phyloP scores from a whole-genome alignment of 164 flowering plant species.

The Kingdonia uniflora region DNA sequence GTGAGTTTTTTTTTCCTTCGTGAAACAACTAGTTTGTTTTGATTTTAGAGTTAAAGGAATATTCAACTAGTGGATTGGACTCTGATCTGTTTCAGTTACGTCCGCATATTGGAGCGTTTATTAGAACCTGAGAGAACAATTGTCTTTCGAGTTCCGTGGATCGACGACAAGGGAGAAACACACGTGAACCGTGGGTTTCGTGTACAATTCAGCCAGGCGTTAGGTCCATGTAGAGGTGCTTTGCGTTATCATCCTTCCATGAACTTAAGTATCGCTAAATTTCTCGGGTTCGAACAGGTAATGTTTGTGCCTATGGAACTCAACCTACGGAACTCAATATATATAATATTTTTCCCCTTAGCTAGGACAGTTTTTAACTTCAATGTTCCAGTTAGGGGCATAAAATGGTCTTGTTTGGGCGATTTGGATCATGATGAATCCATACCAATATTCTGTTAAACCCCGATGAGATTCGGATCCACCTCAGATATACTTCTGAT shows the following conservation, averaged over 20 bases:
- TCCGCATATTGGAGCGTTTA: conserved; percentile 84
- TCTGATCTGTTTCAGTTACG: conserved; percentile 41
- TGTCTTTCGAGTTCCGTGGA: conserved; percentile 95
- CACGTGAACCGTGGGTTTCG: conserved; percentile 92
- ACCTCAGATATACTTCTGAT: too few species aligned
- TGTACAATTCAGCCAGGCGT: conserved; percentile 81
- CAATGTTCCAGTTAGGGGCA: too few species aligned
- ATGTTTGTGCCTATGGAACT: neutral
- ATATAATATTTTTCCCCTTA: neutral
- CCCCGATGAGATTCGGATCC: too few species aligned
- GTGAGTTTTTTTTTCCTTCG: conserved; percentile 41
- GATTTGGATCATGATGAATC: too few species aligned
- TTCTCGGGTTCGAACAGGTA: conserved; percentile 95
- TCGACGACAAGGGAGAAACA: conserved; percentile 92
- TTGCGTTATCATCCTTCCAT: conserved; percentile 81
- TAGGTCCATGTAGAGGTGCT: conserved; percentile 98
- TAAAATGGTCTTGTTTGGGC: too few species aligned
- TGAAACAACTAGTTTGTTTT: neutral
- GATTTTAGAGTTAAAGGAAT: neutral
- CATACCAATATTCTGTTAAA: too few species aligned
- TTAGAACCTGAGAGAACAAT: conserved; percentile 91
- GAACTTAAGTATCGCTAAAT: conserved; percentile 89
- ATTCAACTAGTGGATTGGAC: too few species aligned
- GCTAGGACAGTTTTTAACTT: neutral
- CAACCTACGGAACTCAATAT: too few species aligned